A percentile compares a stretch with the other conserved stretches of the same genome.
Conservation (phyloP, 768 basidiomycete species). For the Suillus discolor region DNA sequence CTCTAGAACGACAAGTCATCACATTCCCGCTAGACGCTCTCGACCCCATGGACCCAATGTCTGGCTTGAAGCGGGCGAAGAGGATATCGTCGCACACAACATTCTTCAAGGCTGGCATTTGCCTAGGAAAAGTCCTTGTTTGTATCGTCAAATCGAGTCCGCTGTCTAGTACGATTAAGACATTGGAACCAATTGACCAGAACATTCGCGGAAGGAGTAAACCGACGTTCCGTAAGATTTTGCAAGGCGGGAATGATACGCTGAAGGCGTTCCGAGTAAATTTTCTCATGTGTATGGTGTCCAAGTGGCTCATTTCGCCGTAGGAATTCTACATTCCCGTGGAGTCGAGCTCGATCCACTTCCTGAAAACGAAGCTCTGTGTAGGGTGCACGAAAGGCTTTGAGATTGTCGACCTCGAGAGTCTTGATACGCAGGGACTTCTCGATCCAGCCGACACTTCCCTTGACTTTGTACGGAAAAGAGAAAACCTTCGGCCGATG, state of each 20-base stretch:
- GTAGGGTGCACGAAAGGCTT: conserved; percentile 97
- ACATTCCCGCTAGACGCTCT: conserved; percentile 95
- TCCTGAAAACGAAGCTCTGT: conserved; percentile 95
- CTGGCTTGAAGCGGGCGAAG: conserved; percentile 91
- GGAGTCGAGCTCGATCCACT: conserved; percentile 95
- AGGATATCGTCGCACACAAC: conserved; percentile 94
- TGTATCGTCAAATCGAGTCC: conserved; percentile 97
- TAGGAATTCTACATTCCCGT: conserved; percentile 99
- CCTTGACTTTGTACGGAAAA: conserved; percentile 90
- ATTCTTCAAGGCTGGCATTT: conserved; percentile 97
- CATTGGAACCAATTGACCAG: conserved; percentile 94
- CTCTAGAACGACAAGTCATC: conserved; percentile 87
- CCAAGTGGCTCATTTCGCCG: conserved; percentile 6
- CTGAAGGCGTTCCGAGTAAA: conserved; percentile 86
- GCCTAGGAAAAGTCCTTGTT: conserved; percentile 87
- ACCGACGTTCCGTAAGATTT: conserved; percentile 91
- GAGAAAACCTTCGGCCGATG: conserved; percentile 88
- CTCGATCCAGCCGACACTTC: conserved; percentile 91
- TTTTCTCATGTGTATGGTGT: conserved; percentile 9
- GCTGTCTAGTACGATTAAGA: conserved; percentile 96
- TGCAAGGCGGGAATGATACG: conserved; percentile 95
- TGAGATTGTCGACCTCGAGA: conserved; percentile 97
- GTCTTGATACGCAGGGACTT: conserved; percentile 93
- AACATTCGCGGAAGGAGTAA: conserved; percentile 75
- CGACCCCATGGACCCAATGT: conserved; percentile 86